A percentile compares a stretch with the other conserved stretches of the same genome.
Conservation (phyloP, 73 alveolate genomes). For the Durusdinium trenchii region DNA sequence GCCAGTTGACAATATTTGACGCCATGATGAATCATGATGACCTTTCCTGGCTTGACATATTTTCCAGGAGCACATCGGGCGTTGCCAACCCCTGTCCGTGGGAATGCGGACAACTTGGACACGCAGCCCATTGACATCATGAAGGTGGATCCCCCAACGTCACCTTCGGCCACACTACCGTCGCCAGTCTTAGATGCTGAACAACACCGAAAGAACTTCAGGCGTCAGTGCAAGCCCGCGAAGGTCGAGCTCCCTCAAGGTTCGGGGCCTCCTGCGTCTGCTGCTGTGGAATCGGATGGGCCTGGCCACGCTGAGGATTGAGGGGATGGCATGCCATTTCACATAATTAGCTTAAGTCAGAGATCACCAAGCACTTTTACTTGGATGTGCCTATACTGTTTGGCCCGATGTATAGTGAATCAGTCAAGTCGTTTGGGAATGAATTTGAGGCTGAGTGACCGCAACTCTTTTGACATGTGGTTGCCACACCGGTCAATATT, state of each 20-base stretch:
- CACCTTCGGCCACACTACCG: not conserved
- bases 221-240: not conserved
- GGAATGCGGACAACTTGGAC: not conserved
- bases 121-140: not conserved
- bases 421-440: no score
- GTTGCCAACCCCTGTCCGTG: not conserved
- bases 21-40: not conserved
- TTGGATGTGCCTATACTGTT: no score
- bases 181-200: not conserved
- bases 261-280: not conserved
- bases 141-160: not conserved
- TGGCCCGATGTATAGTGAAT: no score
- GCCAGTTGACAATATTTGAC: no score
- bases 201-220: not conserved
- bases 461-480: no score
- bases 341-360: no score
- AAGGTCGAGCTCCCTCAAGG: not conserved
- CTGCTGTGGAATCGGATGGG: not conserved
- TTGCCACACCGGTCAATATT: no score
- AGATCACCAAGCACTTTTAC: no score
- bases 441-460: no score
- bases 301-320: not conserved
- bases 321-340: not conserved
- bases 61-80: not conserved
- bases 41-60: not conserved